phyloP scores from a whole-genome alignment of 129 eudicot genomes.

The Flaveria ramosissima region DNA sequence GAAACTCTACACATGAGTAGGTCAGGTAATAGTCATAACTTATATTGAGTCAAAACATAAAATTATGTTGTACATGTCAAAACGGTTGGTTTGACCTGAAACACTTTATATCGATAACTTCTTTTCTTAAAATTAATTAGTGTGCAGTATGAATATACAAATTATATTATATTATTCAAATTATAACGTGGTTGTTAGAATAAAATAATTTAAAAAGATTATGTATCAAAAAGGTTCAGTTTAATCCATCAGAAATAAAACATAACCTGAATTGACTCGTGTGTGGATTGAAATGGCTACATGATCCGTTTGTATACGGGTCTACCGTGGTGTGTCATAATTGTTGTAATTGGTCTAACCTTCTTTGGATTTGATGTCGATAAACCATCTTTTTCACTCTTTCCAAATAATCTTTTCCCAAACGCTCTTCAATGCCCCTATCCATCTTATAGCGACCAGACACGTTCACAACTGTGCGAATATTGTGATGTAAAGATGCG shows the following conservation, averaged over 20 bases:
- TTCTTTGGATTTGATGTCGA: conserved; percentile 54
- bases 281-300: background rate
- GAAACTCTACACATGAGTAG: background rate
- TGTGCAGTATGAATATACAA: background rate
- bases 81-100: background rate
- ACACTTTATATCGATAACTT: background rate
- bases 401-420: conserved; percentile 68
- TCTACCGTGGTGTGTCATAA: background rate
- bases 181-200: background rate
- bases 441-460: conserved; percentile 79
- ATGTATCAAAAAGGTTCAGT: background rate
- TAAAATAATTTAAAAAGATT: background rate
- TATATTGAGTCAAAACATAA: background rate
- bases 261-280: background rate
- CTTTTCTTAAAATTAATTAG: background rate
- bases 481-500: conserved; percentile 72
- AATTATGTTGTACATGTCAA: background rate
- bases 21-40: background rate
- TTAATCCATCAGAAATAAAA: background rate
- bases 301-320: background rate
- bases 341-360: conserved; percentile 38
- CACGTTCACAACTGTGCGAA: conserved; percentile 54
- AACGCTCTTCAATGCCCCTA: conserved; percentile 57
- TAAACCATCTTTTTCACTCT: conserved; percentile 61
- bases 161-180: background rate